phyloP scores from a whole-genome alignment of 352 stramenopile species.

The Phytopythium cucurbitacearum region DNA sequence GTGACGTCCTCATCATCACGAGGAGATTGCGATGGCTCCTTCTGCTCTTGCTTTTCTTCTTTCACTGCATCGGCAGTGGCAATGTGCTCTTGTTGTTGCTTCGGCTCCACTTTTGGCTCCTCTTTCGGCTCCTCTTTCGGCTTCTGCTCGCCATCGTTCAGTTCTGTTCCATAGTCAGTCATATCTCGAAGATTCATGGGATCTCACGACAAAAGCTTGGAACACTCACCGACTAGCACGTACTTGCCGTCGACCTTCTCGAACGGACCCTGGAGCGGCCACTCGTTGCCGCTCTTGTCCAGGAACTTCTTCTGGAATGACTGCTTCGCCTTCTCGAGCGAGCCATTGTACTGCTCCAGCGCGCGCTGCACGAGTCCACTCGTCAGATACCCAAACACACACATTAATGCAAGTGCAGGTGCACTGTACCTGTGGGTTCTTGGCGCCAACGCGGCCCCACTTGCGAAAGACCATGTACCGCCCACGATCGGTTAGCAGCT shows the following conservation, averaged over 20 bases:
- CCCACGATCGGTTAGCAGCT: constrained; percentile 47
- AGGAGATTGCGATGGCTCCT: constrained; percentile 24
- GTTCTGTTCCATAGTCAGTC: constrained; percentile 1
- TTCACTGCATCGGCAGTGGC: constrained; percentile 21
- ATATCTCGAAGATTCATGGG: neutral
- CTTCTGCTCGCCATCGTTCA: constrained; percentile 17
- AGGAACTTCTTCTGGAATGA: constrained; percentile 63
- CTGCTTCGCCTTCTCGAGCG: constrained; percentile 43
- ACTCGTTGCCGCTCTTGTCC: constrained; percentile 63
- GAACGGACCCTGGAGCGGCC: constrained; percentile 42
- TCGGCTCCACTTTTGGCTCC: neutral
- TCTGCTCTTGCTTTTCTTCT: constrained; percentile 23
- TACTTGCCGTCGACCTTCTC: constrained; percentile 51
- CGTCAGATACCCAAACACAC: constrained; percentile 3
- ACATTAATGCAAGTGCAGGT: neutral
- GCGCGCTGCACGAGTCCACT: constrained; percentile 9
- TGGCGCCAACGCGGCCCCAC: constrained; percentile 63
- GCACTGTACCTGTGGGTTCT: constrained; percentile 48
- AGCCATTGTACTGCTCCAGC: constrained; percentile 30
- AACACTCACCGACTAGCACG: constrained; percentile 50
- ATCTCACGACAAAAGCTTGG: neutral
- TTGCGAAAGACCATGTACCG: constrained; percentile 57
- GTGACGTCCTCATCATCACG: constrained; percentile 33
- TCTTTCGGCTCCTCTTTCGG: neutral
- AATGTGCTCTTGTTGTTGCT: constrained; percentile 32